Base-by-base conservation (phyloP, 192 early-diverging fungal species). In the Coemansia sp. region DNA sequence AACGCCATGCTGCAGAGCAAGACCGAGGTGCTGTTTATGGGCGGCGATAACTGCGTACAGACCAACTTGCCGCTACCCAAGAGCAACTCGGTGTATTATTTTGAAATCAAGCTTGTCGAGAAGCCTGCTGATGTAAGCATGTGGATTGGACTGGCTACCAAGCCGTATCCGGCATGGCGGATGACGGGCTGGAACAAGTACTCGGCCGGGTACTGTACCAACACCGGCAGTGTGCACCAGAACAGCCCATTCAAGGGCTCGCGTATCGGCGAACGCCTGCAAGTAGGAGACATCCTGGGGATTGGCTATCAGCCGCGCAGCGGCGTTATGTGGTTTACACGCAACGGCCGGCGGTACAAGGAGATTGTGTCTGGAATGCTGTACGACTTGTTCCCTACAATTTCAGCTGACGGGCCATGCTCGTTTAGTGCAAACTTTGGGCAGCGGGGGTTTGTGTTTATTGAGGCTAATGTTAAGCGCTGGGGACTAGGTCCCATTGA, bases 401-500 rank as follows among this genome's bases (percentile, higher is more conserved):
- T 79, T 18, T 79, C 76, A 0, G 69, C 76, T 6, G 76, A 79
- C 39, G 76, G 76, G 12, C 76, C 76, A 20, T 79, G 70, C 54
- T 72, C 76, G 28, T 72, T 79, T 45, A 72, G 70, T 53, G 86
- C 87, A 52, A 90, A 90, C 71, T 83, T 90, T 79, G 88, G 88
- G 13, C 88, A 90, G 61, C 79, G 82, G 31, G 88, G 88, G 10
- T 91, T 89, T 68, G 89, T 91, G 6, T 91, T 91, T 73, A 81
- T 91, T 5, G 89, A 91, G 56, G 89, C 88, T 38, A 90, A 91
- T 57, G 87, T 91, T 35, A 89, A 88, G 78, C 86, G 87, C 50
- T 91, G 89, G 89, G 89, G 89, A 0, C 68, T 91, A 19, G 89
- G 86, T 0, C 87, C 89, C 9, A 65, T 84, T 6, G 81, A 84